Evolutionary conservation across 2,329 filamentous ascomycete genomes (phyloP), one percentile per base, ranked within the genome.

Genomic region (Chrysosporium queenslandicum): DNA sequence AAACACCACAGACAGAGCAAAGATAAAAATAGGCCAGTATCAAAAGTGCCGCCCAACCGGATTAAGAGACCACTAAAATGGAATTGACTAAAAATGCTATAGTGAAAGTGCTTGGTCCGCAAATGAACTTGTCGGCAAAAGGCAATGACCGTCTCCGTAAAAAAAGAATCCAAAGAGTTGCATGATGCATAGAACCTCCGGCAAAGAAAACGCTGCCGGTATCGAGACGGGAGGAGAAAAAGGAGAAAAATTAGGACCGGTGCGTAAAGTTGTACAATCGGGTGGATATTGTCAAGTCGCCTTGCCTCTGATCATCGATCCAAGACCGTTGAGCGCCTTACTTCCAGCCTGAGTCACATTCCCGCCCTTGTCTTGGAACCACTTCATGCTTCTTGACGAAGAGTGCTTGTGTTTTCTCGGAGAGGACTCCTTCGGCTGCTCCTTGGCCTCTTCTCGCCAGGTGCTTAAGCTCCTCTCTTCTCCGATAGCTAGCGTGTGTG

Each of bases 331-430:
- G n/a, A 56, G 30, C 1, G 54, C 54, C 55, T 58, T 58, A 21
- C 7, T 55, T 11, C 56, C 53, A 3, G 48, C 56, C 20, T 54
- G 55, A 18, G 46, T 48, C 49, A 58, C 48, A 27, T 50, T 56
- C 39, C 54, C 56, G 27, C 54, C 41, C 30, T 51, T 55, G 30
- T 51, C 51, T 23, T 56, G 46, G 14, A 56, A 40, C 51, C 54
- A 56, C 49, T 57, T 58, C 16, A 55, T 54, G 48, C 57, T 54
- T 42, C 55, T 58, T 9, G 53, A 52, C 14, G 53, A 47, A 11
- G 50, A 46, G 18, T 54, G 46, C 7, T 45, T 40, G 34, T 50
- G 46, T 40, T 54, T 46, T 11, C 21, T 18, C 11, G 42, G 23
- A 25, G 41, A 37, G 18, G 34, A 29, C 4, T 34, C 14, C 27